Evolutionary conservation across 2,329 filamentous ascomycete species (phyloP).

Genomic region (Dothidotthia symphoricarpi): DNA sequence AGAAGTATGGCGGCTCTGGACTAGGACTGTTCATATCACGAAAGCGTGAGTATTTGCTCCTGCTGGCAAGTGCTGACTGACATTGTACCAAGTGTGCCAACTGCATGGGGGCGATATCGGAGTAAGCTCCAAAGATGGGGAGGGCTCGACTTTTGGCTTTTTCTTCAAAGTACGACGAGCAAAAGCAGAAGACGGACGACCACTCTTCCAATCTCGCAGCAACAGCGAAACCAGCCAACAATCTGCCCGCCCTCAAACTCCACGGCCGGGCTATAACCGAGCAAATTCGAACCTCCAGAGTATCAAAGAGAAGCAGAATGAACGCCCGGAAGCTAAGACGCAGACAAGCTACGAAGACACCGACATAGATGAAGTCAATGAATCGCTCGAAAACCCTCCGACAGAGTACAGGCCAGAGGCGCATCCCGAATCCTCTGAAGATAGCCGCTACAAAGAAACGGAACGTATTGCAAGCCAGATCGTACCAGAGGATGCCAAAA

Average conservation of each 20-base stretch:
- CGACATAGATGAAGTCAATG: slow-evolving; percentile 14
- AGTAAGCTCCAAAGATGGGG: slow-evolving; percentile 35
- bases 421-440: slow-evolving; percentile 22
- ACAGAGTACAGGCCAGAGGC: slow-evolving; percentile 30
- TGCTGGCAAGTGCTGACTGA: slow-evolving; percentile 3
- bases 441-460: slow-evolving; percentile 27
- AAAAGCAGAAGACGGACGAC: slow-evolving; percentile 22
- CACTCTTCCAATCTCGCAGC: slow-evolving; percentile 23
- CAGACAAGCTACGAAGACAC: slow-evolving; percentile 22
- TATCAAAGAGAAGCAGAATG: slow-evolving; percentile 23
- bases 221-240: slow-evolving; percentile 22
- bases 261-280: slow-evolving; percentile 29
- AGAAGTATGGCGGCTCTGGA: slow-evolving; percentile 45
- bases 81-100: slow-evolving; percentile 29
- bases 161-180: slow-evolving; percentile 39
- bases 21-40: slow-evolving; percentile 41
- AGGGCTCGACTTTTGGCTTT: slow-evolving; percentile 41
- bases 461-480: slow-evolving; percentile 15
- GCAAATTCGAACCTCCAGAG: slow-evolving; percentile 27
- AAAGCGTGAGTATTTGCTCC: slow-evolving; percentile 24
- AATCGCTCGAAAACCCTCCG: slow-evolving; percentile 33
- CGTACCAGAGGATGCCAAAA: slow-evolving; percentile 4
- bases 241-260: slow-evolving; percentile 9
- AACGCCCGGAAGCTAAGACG: slow-evolving; percentile 13
- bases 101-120: slow-evolving; percentile 42